Evolutionary conservation across 106 monocot species (phyloP), one percentile per base, ranked within the genome.

Genomic region (Ottelia alismoides): DNA sequence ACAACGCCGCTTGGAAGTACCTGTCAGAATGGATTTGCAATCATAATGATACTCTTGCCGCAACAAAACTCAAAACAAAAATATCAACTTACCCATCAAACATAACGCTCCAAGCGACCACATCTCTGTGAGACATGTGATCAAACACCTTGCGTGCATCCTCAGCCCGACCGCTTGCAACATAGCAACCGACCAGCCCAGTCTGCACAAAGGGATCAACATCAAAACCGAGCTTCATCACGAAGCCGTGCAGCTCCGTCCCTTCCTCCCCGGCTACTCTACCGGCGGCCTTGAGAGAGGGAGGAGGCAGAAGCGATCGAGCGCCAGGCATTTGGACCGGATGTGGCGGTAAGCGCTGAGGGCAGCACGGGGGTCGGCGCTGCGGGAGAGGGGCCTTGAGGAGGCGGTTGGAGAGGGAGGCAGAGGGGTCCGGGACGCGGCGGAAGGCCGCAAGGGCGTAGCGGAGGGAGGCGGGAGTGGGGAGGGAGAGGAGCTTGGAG

Each of bases 71-170:
- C 12, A 35, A 35, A 12, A 35, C 35, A 35, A 12, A 6, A 6
- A 12, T 35, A 12, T 12, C 35, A 6, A 11, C 19, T 71, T 74
- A 83, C 88, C 88, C 44, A 23, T 83, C 80, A 9, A 89, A 58
- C 83, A 89, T 80, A 20, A 83, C 79, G 27, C 65, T 63, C 88
- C 88, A 89, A 6, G 88, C 88, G 22, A 89, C 72, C 23, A 71
- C 19, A 45, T 83, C 88, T 30, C 79, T 45, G 9, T 69, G 31
- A 0, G 56, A 27, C 79, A 89, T 89, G 45, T 70, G 30, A 49
- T 89, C 88, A 62, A 89, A 89, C 79, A 84, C 65, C 48, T 31
- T 20, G 49, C 83, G 76, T 0, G 83, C 88, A 31, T 79, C 74
- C 12, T 17, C 52, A 2, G 56, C 21, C 0, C 55, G 52, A 21